A percentile compares a stretch with the other conserved stretches of the same genome.
Conservation (phyloP, 2,329 filamentous ascomycete genomes). For the Leptographium procerum region DNA sequence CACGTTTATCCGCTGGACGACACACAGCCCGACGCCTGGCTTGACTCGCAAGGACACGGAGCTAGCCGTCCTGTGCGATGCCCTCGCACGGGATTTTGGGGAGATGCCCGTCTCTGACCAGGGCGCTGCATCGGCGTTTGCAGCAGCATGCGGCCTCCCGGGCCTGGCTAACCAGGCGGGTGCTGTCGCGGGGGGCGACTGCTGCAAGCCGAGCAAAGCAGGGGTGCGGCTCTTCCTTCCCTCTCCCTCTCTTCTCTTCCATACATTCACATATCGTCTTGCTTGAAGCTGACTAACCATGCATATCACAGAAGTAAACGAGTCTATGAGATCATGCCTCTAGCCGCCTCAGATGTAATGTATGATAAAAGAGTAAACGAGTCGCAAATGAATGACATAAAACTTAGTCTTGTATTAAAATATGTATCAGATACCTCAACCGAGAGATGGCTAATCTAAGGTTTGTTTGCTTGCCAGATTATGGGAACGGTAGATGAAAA, state of each 20-base stretch:
- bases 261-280: background rate
- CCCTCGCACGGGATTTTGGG: constrained; percentile 42
- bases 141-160: constrained; percentile 22
- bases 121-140: background rate
- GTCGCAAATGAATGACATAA: background rate
- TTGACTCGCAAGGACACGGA: constrained; percentile 52
- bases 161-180: constrained; percentile 36
- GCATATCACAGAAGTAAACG: background rate
- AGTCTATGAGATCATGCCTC: too few relatives aligned
- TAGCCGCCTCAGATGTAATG: too few relatives aligned
- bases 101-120: constrained; percentile 25
- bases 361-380: background rate
- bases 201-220: constrained; percentile 35
- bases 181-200: constrained; percentile 37
- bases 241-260: background rate
- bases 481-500: background rate
- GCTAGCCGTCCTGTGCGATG: constrained; percentile 53
- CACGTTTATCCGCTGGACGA: constrained; percentile 62
- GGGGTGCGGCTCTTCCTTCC: background rate
- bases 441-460: background rate
- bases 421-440: background rate
- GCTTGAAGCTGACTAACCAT: background rate
- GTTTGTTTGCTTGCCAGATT: background rate
- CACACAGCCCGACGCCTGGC: constrained; percentile 49
- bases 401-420: background rate